Percentiles rank a stretch among this genome's conserved stretches.
Conservation (phyloP, 2,329 filamentous ascomycete species). For the Fusarium heterosporum region DNA sequence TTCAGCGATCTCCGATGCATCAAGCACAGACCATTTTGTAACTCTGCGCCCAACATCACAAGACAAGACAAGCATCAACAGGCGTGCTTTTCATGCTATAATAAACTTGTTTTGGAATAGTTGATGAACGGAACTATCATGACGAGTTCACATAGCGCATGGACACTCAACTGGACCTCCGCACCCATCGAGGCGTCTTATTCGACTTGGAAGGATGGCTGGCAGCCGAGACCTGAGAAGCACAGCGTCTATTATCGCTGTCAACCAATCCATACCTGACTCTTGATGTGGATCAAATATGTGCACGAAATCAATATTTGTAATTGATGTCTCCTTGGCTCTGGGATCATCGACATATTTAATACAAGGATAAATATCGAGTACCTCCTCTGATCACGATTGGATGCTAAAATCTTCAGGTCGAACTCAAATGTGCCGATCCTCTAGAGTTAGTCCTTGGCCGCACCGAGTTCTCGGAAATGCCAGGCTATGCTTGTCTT, state of each 20-base stretch:
- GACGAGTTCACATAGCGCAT: constrained; percentile 1
- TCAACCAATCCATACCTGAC: neutral
- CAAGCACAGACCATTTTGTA: neutral
- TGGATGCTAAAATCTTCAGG: neutral
- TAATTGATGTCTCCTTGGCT: neutral
- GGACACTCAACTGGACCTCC: neutral
- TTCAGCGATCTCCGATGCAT: neutral
- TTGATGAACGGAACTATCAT: neutral
- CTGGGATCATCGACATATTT: neutral
- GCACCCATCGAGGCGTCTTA: neutral
- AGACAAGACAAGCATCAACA: constrained; percentile 1
- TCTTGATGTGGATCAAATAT: neutral
- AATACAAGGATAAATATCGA: neutral
- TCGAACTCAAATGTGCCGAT: neutral
- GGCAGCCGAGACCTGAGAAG: neutral
- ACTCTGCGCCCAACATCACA: too few species aligned
- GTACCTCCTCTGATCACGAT: neutral
- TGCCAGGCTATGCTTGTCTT: neutral
- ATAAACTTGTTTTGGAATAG: neutral
- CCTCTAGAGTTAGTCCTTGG: neutral
- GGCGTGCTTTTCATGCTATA: neutral
- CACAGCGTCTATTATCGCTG: neutral
- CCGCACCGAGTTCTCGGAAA: constrained; percentile 11
- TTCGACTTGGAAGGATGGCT: neutral
- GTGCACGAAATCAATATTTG: too few species aligned